phyloP scores from a whole-genome alignment of 1,139 yeast genomes.

The Debaryomycetaceae sp. region DNA sequence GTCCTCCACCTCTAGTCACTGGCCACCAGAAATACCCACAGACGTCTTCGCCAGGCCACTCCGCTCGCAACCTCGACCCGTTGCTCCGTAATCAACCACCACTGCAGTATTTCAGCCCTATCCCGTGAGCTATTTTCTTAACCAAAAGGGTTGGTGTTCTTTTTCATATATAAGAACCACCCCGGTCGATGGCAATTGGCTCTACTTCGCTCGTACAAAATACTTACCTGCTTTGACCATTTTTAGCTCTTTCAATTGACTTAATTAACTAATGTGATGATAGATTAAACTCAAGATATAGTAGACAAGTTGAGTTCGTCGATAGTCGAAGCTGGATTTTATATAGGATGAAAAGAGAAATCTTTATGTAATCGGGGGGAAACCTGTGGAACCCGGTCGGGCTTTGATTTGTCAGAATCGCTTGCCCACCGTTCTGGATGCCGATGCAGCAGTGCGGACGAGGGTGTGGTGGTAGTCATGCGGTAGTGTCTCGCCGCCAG shows the following conservation, averaged over 20 bases:
- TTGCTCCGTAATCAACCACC: neutral
- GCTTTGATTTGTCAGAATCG: slow-evolving; percentile 1
- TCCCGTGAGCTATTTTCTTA: neutral
- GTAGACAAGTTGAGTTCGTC: slow-evolving; percentile 1
- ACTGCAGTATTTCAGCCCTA: neutral
- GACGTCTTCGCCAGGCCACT: too few species aligned
- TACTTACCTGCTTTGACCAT: slow-evolving; percentile 38
- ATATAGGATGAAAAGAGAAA: slow-evolving; percentile 1
- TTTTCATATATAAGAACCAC: neutral
- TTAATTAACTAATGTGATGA: neutral
- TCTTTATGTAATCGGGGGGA: neutral
- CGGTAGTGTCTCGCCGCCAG: neutral
- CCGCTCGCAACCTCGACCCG: neutral
- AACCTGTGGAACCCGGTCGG: slow-evolving; percentile 1
- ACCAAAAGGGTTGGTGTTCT: neutral
- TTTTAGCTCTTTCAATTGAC: slow-evolving; percentile 8
- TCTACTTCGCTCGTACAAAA: neutral
- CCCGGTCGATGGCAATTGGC: neutral
- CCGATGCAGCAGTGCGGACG: neutral
- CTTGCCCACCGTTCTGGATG: neutral
- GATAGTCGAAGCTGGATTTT: neutral
- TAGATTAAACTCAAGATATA: neutral
- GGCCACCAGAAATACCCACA: too few species aligned
- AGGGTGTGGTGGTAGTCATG: neutral
- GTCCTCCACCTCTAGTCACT: too few species aligned